phyloP scores from a whole-genome alignment of 768 basidiomycete species.

The Mycena crocata region DNA sequence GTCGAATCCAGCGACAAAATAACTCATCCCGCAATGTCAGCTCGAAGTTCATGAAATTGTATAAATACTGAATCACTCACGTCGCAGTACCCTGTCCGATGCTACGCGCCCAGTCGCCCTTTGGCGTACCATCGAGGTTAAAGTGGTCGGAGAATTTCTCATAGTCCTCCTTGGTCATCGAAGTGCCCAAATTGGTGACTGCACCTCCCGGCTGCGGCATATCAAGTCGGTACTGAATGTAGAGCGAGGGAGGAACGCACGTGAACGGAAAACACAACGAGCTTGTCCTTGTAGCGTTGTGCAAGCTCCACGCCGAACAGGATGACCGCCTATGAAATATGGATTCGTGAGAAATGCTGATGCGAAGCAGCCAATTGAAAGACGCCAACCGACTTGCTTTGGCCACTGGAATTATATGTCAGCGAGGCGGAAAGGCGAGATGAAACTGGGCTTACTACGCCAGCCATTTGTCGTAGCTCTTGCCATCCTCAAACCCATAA shows the following conservation, averaged over 20 bases:
- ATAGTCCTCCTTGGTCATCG: slow-evolving; percentile 18
- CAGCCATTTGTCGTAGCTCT: slow-evolving; percentile 22
- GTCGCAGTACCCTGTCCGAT: slow-evolving; percentile 19
- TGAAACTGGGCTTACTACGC: slow-evolving; percentile 21
- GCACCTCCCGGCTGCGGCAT: slow-evolving; percentile 15
- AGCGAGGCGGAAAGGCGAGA: background rate
- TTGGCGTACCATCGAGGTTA: slow-evolving; percentile 18
- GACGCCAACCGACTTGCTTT: slow-evolving; percentile 20
- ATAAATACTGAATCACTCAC: background rate
- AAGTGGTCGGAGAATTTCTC: slow-evolving; percentile 17
- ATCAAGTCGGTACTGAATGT: background rate
- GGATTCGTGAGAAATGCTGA: background rate
- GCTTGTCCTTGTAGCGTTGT: slow-evolving; percentile 13
- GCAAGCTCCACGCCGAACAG: slow-evolving; percentile 16
- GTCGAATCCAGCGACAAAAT: slow-evolving; percentile 20
- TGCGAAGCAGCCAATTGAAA: too few relatives aligned
- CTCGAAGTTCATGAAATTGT: background rate
- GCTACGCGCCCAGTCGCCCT: slow-evolving; percentile 19
- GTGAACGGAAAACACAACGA: slow-evolving; percentile 16
- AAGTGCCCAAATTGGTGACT: slow-evolving; percentile 1
- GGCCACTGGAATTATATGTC: background rate
- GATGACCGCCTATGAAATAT: slow-evolving; percentile 10
- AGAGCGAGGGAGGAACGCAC: background rate
- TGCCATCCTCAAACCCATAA: slow-evolving; percentile 14
- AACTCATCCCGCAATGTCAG: slow-evolving; percentile 6